Conservation (phyloP, 352 stramenopile species). For the Peronospora belbahrii region DNA sequence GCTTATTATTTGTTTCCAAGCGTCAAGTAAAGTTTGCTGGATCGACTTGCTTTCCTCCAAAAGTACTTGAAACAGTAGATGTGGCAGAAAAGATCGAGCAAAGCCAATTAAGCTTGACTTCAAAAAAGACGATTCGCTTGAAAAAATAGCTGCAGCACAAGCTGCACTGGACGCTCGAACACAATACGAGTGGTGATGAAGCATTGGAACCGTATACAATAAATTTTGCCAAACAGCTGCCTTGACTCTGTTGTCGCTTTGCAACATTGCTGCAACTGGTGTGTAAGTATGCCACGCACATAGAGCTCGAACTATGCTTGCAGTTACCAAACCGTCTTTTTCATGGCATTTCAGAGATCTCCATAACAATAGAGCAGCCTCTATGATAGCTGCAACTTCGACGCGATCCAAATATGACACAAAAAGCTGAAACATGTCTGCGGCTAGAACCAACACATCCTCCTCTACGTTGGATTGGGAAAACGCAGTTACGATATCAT, state of each 20-base stretch:
- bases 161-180: constrained; percentile 38
- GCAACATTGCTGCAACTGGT: constrained; percentile 17
- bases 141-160: constrained; percentile 46
- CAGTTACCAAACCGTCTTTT: constrained; percentile 25
- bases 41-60: constrained; percentile 31
- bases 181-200: constrained; percentile 44
- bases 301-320: constrained; percentile 27
- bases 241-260: constrained; percentile 16
- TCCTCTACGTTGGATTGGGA: constrained; percentile 33
- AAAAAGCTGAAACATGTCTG: constrained; percentile 47
- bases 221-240: constrained; percentile 29
- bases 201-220: constrained; percentile 32
- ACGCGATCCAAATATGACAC: constrained; percentile 24
- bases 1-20: constrained; percentile 37
- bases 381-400: constrained; percentile 9
- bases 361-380: constrained; percentile 39
- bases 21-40: constrained; percentile 21
- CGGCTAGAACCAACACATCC: constrained; percentile 56
- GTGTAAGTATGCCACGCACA: constrained; percentile 37
- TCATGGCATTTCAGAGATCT: constrained; percentile 18
- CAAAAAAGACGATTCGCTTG: constrained; percentile 6
- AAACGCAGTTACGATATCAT: constrained; percentile 44
- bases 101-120: constrained; percentile 10
- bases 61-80: constrained; percentile 58
- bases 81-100: constrained; percentile 32